phyloP scores from a whole-genome alignment of 78 protist genomes.

The Neovahlkampfia damariscottae region DNA sequence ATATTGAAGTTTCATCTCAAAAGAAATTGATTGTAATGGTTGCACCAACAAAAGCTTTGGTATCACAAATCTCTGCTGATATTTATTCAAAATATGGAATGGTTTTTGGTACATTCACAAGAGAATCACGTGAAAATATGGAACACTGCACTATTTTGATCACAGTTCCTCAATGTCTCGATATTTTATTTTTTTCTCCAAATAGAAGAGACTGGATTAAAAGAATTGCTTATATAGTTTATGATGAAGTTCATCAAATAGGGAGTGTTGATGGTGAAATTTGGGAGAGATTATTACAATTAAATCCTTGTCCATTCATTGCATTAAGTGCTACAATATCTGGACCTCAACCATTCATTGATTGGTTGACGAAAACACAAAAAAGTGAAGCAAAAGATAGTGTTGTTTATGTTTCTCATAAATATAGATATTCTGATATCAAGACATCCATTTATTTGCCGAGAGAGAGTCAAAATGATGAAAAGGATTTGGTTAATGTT shows the following conservation, averaged over 20 bases:
- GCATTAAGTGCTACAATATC: constrained; percentile 87
- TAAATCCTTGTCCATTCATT: constrained; percentile 51
- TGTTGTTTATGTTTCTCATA: too few relatives aligned
- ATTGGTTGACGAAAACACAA: too few relatives aligned
- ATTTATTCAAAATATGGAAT: constrained; percentile 18
- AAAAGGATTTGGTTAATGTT: too few relatives aligned
- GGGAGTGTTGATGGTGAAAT: constrained; percentile 23
- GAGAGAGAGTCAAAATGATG: too few relatives aligned
- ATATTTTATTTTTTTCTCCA: constrained; percentile 6
- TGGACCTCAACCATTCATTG: constrained; percentile 32
- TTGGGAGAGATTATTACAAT: constrained; percentile 61
- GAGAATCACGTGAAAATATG: neutral
- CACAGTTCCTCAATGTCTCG: constrained; percentile 29
- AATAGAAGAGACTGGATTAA: constrained; percentile 19
- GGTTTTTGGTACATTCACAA: constrained; percentile 19
- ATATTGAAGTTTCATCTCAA: constrained; percentile 1
- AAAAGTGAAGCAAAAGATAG: too few relatives aligned
- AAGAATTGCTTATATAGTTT: constrained; percentile 50
- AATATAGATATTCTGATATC: too few relatives aligned
- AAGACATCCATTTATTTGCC: too few relatives aligned
- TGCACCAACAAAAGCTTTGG: constrained; percentile 72
- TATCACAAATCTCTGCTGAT: constrained; percentile 53
- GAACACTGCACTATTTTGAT: constrained; percentile 26
- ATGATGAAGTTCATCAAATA: constrained; percentile 79
- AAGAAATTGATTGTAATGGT: constrained; percentile 76